Base-by-base conservation (phyloP, 2,329 filamentous ascomycete species). In the Talaromyces funiculosus region DNA sequence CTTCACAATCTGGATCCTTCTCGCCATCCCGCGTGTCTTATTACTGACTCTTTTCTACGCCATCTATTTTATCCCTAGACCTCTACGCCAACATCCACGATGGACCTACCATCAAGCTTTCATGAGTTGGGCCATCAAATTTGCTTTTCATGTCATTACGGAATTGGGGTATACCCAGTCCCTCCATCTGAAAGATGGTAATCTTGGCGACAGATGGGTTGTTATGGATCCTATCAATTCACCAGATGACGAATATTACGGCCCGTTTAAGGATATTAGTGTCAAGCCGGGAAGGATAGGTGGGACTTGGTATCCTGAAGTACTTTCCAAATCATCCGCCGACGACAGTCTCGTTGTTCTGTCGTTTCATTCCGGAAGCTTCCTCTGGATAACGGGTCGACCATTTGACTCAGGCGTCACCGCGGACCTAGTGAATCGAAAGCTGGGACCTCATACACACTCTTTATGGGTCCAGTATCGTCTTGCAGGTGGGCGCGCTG, bases 81-180 rank as follows among this genome's bases (percentile, higher is more conserved):
- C 29, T 31, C 42, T 37, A 16, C 58, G 58, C 3, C 58, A 54
- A 31, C 38, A 60, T 40, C 33, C 12, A 14, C 40, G 29, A 49
- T 56, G 58, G 58, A 60, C 58, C n/a, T 56, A 60, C 20, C 49
- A 31, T 10, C 51, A 60, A 26, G 49, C 51, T 18, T 26, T 56
- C 7, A 16, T 18, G 20, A 56, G 35, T 3, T 37, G 53, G 38
- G 14, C 40, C 22, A 31, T 56, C 6, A 60, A 40, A 43, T n/a
- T 24, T 18, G 22, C 37, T 14, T 45, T 56, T 40, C 18, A 38
- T 12, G 29, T 55, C 14, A 14, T 47, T 6, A 57, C 38, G 3
- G 58, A 60, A 37, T 16, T 45, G 10, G 40, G 40, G 18, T 47
- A 43, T 18, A 35, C 40, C 3, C 54, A 57, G 18, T 35, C 54